A percentile compares a stretch with the other conserved stretches of the same genome.
phyloP scores from a whole-genome alignment of 768 basidiomycete genomes.

The Collybia sp. region DNA sequence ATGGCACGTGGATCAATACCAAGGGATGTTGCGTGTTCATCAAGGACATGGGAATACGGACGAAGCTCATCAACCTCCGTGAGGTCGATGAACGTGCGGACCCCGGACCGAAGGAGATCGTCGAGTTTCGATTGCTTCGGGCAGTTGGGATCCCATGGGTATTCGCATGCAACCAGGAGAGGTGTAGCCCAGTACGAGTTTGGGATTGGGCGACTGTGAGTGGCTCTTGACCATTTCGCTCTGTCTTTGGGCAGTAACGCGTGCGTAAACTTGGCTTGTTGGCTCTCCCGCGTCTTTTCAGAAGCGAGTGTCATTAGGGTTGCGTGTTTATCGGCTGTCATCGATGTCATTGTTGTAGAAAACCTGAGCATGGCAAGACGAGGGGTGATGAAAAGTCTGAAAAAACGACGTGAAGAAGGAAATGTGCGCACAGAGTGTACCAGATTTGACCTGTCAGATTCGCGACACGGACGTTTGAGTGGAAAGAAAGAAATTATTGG shows the following conservation, averaged over 20 bases:
- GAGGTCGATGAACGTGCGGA: conserved; percentile 80
- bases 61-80: conserved; percentile 77
- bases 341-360: neutral
- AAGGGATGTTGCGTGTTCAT: conserved; percentile 46
- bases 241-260: conserved; percentile 10
- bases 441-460: no score
- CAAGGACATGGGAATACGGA: conserved; percentile 56
- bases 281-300: conserved; percentile 12
- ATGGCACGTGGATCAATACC: conserved; percentile 50
- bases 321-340: neutral
- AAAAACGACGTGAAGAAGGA: no score
- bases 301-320: neutral
- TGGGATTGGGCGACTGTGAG: conserved; percentile 57
- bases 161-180: conserved; percentile 72
- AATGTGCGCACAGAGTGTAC: no score
- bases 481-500: no score
- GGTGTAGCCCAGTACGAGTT: conserved; percentile 85
- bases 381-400: no score
- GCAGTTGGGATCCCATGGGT: conserved; percentile 67
- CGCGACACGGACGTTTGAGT: no score
- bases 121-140: conserved; percentile 64
- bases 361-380: neutral
- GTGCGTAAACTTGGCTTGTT: neutral
- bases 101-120: conserved; percentile 63
- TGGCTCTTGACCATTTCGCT: conserved; percentile 14